Evolutionary conservation across 805 yeast genomes (phyloP).

Genomic region (Candida nanaspora): DNA sequence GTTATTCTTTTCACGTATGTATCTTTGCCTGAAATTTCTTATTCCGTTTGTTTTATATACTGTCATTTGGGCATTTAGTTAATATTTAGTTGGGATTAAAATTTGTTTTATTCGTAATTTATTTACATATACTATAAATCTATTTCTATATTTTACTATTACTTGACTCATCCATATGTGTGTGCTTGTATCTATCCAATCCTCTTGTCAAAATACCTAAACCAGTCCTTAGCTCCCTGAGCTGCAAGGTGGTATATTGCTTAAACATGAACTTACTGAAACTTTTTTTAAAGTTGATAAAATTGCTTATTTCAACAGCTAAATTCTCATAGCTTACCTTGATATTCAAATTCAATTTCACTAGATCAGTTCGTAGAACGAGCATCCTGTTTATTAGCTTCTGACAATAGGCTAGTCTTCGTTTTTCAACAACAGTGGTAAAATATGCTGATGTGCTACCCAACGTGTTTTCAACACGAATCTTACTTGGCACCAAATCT

Average conservation of each 20-base stretch:
- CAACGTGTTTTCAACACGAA: background rate
- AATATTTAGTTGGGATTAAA: no score
- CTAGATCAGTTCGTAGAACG: constrained; percentile 34
- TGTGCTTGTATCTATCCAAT: background rate
- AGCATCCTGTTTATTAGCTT: constrained; percentile 32
- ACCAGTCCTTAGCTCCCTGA: constrained; percentile 17
- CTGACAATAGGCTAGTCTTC: constrained; percentile 39
- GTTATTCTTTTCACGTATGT: background rate
- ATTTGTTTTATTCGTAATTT: no score
- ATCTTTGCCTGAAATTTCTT: no score
- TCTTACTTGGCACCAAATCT: background rate
- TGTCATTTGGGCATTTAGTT: no score
- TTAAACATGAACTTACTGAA: constrained; percentile 32
- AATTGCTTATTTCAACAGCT: constrained; percentile 58
- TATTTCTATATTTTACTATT: no score
- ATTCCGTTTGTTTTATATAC: no score
- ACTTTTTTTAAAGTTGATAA: constrained; percentile 41
- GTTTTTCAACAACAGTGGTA: constrained; percentile 39
- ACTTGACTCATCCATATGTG: background rate
- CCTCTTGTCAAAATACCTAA: constrained; percentile 1
- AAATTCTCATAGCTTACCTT: constrained; percentile 50
- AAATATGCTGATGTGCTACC: constrained; percentile 1
- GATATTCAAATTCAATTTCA: constrained; percentile 38
- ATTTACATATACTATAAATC: no score
- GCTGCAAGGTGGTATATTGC: constrained; percentile 23